Evolutionary conservation across 2,329 filamentous ascomycete genomes (phyloP), one percentile per base, ranked within the genome.

Genomic region (Graphilbum fragrans): DNA sequence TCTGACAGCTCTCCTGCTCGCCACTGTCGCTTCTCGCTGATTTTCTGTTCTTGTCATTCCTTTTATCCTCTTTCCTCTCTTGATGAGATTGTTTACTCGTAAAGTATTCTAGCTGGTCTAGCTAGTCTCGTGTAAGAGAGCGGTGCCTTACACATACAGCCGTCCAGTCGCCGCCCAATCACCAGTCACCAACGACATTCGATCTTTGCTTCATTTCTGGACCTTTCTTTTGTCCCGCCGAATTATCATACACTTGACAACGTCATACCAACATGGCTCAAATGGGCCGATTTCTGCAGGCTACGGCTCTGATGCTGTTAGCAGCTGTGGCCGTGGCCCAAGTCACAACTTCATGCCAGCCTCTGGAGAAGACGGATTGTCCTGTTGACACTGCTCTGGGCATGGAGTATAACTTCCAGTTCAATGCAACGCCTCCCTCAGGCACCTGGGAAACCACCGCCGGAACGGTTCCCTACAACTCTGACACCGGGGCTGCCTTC

Each of bases 301-400:
- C 23, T 10, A n/a, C 31, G 32, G 61, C 61, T 44, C 35, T 59
- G 36, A 58, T 57, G 56, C 62, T 66, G 55, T 50, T 67, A 47
- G 62, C 55, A 36, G 52, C 57, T 14, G 43, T 63, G 40, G 56
- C 61, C 42, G 52, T 69, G 31, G 86, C 82, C 38, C 90, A 95
- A 59, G 86, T 87, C 25, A 77, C 62, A 42, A 86, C 84, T 8
- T 59, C 69, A 34, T 96, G 88, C 66, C 80, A 93, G 55, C 88
- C 90, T 5, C 68, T 81, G 53, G 72, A 86, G 49, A 61, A 64
- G 45, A 76, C 70, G 35, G 60, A 65, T 49, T 94, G 87, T 57
- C 76, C 82, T 2, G 58, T 77, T 33, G 73, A 92, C 57, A 69
- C 77, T 2, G 87, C 84, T 12, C 70, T 94, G 17, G 77, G 80